A percentile compares a stretch with the other conserved stretches of the same genome.
phyloP scores from a whole-genome alignment of 2,329 filamentous ascomycete genomes.

The Fusarium sp. region DNA sequence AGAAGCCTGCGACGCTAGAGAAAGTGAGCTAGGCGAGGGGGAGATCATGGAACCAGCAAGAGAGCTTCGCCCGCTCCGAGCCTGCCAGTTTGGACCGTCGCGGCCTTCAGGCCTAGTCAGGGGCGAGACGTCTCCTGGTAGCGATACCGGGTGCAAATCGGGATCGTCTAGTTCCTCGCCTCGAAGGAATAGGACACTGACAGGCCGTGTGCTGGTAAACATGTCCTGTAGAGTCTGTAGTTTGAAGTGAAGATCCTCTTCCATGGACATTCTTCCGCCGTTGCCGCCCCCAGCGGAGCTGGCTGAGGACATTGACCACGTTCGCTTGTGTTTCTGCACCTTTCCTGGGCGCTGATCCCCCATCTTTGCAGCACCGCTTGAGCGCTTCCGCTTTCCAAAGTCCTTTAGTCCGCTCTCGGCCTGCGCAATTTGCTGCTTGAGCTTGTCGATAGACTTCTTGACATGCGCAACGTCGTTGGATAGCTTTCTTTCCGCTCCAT shows the following conservation, averaged over 20 bases:
- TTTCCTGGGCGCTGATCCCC: conserved; percentile 75
- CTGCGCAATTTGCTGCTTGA: conserved; percentile 91
- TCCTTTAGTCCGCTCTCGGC: conserved; percentile 72
- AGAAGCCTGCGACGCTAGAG: conserved; percentile 65
- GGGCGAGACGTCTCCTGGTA: conserved; percentile 72
- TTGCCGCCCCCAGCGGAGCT: conserved; percentile 62
- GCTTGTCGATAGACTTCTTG: conserved; percentile 94
- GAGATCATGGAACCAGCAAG: conserved; percentile 69
- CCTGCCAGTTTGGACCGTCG: conserved; percentile 60
- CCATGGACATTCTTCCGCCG: conserved; percentile 59
- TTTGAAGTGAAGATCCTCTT: conserved; percentile 81
- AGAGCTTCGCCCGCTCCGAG: conserved; percentile 63
- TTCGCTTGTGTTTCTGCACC: conserved; percentile 86
- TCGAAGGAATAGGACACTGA: conserved; percentile 78
- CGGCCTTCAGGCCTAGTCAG: conserved; percentile 60
- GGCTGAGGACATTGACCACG: conserved; percentile 91
- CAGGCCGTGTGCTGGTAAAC: conserved; percentile 82
- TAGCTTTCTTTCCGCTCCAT: conserved; percentile 92
- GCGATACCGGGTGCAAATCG: conserved; percentile 76
- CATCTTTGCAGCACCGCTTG: conserved; percentile 57
- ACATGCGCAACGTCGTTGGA: conserved; percentile 95
- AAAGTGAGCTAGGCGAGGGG: conserved; percentile 70
- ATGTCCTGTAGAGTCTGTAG: conserved; percentile 82
- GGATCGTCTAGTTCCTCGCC: conserved; percentile 82
- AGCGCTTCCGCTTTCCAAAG: conserved; percentile 69